Base-by-base conservation (phyloP, 2,329 filamentous ascomycete species). In the Diaporthe sp. region DNA sequence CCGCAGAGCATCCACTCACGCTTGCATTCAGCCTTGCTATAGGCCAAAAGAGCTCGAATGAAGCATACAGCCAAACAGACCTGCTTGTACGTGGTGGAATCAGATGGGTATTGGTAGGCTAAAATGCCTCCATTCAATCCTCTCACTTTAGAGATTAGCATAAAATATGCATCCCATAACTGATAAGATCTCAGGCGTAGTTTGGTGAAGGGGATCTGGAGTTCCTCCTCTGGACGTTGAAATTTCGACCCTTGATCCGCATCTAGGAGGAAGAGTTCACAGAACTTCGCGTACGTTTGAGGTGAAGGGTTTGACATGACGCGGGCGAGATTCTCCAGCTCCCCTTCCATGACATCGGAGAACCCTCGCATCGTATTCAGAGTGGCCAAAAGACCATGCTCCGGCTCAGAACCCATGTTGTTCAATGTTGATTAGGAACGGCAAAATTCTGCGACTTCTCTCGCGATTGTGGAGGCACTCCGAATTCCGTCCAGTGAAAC, bases 221-320 rank as follows among this genome's bases (percentile, higher is more conserved):
- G 10, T 47, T 67, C 28, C 20, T 49, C 42, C 3, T 49, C 61
- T 9, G 22, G 15, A 9, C 34, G 10, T 20, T 34, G 42, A 12
- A 67, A 28, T n/a, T 44, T 49, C 4, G 7, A 1, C 10, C 17
- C 8, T 15, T 67, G 25, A 8, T 28, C 61, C n/a, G n/a, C 42
- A 15, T 67, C 44, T 17, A 67, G 13, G 28, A 67, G 63, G 28
- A 67, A 67, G 12, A 67, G 15, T 6, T 67, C 63, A 31, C 63
- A 51, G 22, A 67, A 67, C 47, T 49, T 51, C 13, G 6, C 20
- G 25, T 6, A 67, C 9, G 6, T 12, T 17, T 2, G 22, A 53
- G 31, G 8, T 15, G 10, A 17, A 25, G 44, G 63, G 15, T 37
- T 25, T 25, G 31, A 4, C 44, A 51, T 51, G 31, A 53, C 15